Base-by-base conservation (phyloP, 257 asterid genomes). In the Plantago elongata region DNA sequence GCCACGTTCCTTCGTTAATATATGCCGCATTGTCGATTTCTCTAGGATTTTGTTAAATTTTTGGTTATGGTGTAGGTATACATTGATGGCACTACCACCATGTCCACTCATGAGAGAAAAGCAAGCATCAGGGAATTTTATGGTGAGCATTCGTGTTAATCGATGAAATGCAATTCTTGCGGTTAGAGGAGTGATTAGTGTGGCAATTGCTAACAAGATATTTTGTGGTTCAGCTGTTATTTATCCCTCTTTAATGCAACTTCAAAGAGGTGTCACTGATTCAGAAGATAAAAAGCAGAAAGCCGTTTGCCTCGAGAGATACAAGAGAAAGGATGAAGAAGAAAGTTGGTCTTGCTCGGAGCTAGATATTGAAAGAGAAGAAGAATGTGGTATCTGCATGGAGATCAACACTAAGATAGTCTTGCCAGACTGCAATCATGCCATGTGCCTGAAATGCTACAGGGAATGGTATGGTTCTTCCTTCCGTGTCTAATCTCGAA, bases 371-470 rank as follows among this genome's bases (percentile, higher is more conserved):
- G 97, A 92, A 73, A 78, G 95, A 81, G 99, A 92, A 67, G 96
- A 86, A 34, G 99, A 93, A 77, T 93, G 99, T 74, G 97, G 96
- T 61, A 89, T 93, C 68, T 92, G 99, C 84, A 83, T 92, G 97
- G 97, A 92, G 84, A 72, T 70, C 65, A 84, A 84, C 50, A 75
- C 81, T 69, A 92, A 92, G 77, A 79, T 89, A 42, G 99, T 92
- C 71, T 75, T 92, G 79, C 97, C 99, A 11, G 79, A 75, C 72
- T 92, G 97, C 75, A 83, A 76, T 64, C 99, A 89, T 42, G 82
- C 85, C 74, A 72, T 92, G 84, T 92, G 99, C 81, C 68, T 86
- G 74, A 89, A 85, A 79, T 92, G 99, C 85, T 92, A 89, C 83
- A 84, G 81, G 43, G 96, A 92, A 50, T 92, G 99, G 99, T 92